Conservation (phyloP, 2,329 filamentous ascomycete genomes). For the Stachybotrys chartarum region DNA sequence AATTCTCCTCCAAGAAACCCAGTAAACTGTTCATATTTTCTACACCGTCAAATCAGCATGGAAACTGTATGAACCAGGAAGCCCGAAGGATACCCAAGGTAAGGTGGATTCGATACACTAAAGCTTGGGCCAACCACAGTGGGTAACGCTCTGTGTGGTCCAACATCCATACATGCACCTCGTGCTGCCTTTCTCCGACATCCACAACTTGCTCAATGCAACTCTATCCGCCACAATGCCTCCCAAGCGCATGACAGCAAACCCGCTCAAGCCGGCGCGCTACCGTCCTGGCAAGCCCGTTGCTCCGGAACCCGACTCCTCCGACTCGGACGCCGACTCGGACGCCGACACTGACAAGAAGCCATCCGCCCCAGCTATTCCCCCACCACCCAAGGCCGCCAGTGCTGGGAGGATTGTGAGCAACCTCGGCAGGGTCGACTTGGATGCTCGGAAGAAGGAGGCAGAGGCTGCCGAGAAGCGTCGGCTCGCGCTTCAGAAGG, state of each 20-base stretch:
- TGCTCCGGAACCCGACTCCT: constrained; percentile 42
- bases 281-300: constrained; percentile 79
- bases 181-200: too few species aligned
- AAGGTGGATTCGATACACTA: too few species aligned
- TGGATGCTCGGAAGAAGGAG: constrained; percentile 38
- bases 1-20: too few species aligned
- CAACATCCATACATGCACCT: too few species aligned
- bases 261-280: constrained; percentile 71
- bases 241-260: constrained; percentile 87
- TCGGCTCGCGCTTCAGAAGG: constrained; percentile 39
- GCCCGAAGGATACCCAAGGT: too few species aligned
- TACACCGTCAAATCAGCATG: too few species aligned
- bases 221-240: constrained; percentile 37
- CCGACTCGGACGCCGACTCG: constrained; percentile 41
- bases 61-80: too few species aligned
- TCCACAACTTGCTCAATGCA: neutral
- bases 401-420: constrained; percentile 51
- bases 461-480: constrained; percentile 39
- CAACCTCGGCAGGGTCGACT: constrained; percentile 44
- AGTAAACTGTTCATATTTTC: too few species aligned
- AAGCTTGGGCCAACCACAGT: too few species aligned
- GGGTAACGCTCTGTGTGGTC: too few species aligned
- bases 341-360: constrained; percentile 30
- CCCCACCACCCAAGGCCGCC: constrained; percentile 49
- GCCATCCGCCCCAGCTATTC: constrained; percentile 25